Conservation (phyloP, 768 basidiomycete genomes). For the Rhizopogon rudus region DNA sequence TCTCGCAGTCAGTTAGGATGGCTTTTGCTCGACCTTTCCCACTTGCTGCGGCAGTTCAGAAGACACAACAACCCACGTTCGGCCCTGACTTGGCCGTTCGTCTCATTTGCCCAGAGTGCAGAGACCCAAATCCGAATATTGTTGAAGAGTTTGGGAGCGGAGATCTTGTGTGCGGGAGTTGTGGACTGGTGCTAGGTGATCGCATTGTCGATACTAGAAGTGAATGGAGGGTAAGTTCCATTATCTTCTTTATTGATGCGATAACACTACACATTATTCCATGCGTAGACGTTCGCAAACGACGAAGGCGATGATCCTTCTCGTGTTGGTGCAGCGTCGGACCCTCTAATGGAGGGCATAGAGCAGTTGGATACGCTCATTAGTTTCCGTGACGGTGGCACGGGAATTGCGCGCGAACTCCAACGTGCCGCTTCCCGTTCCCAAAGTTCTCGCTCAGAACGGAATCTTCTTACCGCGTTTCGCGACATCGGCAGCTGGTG, state of each 20-base stretch:
- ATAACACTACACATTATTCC: conserved; percentile 14
- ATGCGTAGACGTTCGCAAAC: conserved; percentile 91
- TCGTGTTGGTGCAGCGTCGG: conserved; percentile 95
- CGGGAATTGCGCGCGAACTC: conserved; percentile 86
- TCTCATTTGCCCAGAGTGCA: conserved; percentile 93
- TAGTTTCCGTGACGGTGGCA: conserved; percentile 92
- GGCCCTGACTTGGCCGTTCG: conserved; percentile 85
- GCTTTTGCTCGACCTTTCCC: conserved; percentile 80
- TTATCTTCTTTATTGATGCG: conserved; percentile 8
- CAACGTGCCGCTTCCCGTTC: conserved; percentile 88
- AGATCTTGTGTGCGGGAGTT: conserved; percentile 92
- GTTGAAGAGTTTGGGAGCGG: conserved; percentile 97
- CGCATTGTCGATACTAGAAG: conserved; percentile 95
- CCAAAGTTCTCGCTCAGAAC: conserved; percentile 73
- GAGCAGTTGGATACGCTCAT: conserved; percentile 95
- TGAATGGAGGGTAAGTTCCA: conserved; percentile 86
- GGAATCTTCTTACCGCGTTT: conserved; percentile 84
- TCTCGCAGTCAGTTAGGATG: conserved; percentile 30
- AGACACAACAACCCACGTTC: conserved; percentile 54
- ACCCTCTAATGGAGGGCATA: conserved; percentile 90
- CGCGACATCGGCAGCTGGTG: conserved; percentile 91
- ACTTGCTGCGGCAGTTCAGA: conserved; percentile 49
- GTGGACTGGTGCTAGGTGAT: conserved; percentile 94
- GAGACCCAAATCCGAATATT: conserved; percentile 90
- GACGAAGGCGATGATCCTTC: conserved; percentile 99